phyloP scores from a whole-genome alignment of 208 protist species.

The Trypanosoma boissoni region DNA sequence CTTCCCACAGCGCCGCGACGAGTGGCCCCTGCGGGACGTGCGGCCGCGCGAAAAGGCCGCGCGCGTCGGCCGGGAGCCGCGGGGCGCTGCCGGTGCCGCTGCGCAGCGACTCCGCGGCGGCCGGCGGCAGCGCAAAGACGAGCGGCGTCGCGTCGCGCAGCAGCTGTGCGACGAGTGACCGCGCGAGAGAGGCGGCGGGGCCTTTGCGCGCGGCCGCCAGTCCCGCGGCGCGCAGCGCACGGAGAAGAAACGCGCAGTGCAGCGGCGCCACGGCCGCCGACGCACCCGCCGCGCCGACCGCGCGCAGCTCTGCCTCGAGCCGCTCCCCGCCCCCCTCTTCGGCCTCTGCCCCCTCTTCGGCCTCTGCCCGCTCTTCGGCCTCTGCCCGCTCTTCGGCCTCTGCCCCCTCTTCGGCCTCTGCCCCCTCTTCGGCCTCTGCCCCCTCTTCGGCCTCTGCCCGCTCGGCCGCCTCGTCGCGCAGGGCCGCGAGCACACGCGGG shows the following conservation, averaged over 20 bases:
- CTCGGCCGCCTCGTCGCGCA: not conserved
- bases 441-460: not conserved
- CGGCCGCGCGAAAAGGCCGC: not conserved
- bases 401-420: not conserved
- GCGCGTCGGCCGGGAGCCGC: not conserved
- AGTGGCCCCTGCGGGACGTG: slow-evolving; percentile 9
- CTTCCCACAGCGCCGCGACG: slow-evolving; percentile 8
- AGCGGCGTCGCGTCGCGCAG: not conserved
- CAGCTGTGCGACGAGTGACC: not conserved
- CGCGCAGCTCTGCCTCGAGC: not conserved
- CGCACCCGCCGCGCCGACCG: not conserved
- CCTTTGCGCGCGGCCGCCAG: not conserved
- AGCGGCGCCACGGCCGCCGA: not conserved
- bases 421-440: not conserved
- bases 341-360: not conserved
- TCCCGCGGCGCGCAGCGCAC: not conserved
- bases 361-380: not conserved
- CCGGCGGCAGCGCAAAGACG: not conserved
- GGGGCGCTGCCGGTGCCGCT: not conserved
- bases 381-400: too few species aligned
- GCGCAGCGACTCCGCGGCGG: not conserved
- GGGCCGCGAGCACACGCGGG: not conserved
- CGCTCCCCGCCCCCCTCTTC: not conserved
- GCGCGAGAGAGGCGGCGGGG: too few species aligned
- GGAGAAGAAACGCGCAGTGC: not conserved